phyloP scores from a whole-genome alignment of 208 protist species.

The Leishmania braziliensis region DNA sequence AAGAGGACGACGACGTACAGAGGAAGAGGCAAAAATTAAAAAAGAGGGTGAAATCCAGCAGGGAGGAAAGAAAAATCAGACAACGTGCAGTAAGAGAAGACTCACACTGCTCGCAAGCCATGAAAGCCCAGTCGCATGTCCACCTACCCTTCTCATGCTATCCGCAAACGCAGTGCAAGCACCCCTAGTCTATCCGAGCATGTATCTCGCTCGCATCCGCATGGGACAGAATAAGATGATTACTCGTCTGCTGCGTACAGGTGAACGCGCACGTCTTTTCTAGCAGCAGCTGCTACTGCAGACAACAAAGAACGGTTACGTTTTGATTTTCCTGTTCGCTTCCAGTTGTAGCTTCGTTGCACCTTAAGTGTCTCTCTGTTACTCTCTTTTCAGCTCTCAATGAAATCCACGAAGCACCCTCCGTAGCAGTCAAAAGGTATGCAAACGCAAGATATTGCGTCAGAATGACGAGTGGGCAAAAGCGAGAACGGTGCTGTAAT shows the following conservation, averaged over 20 bases:
- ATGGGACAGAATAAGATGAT: background rate
- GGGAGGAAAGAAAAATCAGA: background rate
- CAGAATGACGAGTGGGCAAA: too few relatives aligned
- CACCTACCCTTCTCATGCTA: background rate
- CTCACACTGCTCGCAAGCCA: background rate
- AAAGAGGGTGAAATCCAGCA: too few relatives aligned
- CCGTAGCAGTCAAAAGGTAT: background rate
- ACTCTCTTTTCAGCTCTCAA: background rate
- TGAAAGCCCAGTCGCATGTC: background rate
- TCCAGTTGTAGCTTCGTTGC: background rate
- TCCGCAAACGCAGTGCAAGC: background rate
- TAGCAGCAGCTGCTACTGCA: background rate
- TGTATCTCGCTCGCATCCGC: background rate
- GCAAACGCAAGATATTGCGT: background rate
- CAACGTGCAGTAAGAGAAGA: background rate
- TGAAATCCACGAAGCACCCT: background rate
- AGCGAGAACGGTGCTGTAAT: background rate
- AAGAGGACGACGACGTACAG: background rate
- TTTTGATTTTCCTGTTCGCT: background rate
- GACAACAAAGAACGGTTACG: background rate
- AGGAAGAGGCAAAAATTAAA: background rate
- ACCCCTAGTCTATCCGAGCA: background rate
- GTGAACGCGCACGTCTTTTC: background rate
- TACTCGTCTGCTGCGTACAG: background rate
- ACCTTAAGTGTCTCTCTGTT: too few relatives aligned